These are phyloP conservation scores for Phoenix dactylifera DNA, from an alignment of 176 grass and related monocot species.

Conservation along the genomic window DNA sequence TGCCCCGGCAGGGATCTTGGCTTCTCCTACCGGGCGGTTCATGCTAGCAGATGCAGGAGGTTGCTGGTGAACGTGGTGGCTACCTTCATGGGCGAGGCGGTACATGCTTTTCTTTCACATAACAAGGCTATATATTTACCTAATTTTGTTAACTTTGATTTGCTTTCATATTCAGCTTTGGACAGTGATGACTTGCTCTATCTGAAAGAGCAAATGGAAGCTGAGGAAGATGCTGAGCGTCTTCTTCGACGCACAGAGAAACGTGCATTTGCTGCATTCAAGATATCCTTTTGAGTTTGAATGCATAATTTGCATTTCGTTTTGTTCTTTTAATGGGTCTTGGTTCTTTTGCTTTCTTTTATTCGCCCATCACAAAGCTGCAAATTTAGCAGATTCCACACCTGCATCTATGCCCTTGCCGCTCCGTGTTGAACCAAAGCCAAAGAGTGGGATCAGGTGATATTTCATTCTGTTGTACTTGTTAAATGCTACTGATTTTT, in stretches of 20 bases:
- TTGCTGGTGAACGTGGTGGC: slow-evolving; percentile 96
- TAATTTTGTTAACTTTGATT: slow-evolving; percentile 12
- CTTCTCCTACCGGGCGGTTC: slow-evolving; percentile 42
- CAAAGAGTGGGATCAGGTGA: slow-evolving; percentile 87
- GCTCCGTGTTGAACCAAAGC: slow-evolving; percentile 83
- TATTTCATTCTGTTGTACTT: neutral
- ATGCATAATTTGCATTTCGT: neutral
- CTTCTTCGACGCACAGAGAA: slow-evolving; percentile 90
- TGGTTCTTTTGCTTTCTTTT: slow-evolving; percentile 29
- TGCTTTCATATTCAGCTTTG: slow-evolving; percentile 48
- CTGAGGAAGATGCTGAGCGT: slow-evolving; percentile 93
- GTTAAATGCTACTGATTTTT: neutral
- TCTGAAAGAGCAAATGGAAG: slow-evolving; percentile 99
- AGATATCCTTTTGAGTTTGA: slow-evolving; percentile 67
- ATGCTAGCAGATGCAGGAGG: slow-evolving; percentile 95
- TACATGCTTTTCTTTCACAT: slow-evolving; percentile 32
- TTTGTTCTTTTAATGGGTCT: neutral
- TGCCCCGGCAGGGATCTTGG: slow-evolving; percentile 97
- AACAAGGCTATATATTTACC: slow-evolving; percentile 1
- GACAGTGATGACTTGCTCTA: slow-evolving; percentile 98
- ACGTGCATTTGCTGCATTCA: slow-evolving; percentile 93
- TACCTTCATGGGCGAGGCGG: slow-evolving; percentile 98
- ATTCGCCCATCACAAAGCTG: slow-evolving; percentile 67
- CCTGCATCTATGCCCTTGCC: slow-evolving; percentile 49
- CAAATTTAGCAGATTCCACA: slow-evolving; percentile 65